Conservation (phyloP, 2,329 filamentous ascomycete genomes). For the Talaromyces sp. region DNA sequence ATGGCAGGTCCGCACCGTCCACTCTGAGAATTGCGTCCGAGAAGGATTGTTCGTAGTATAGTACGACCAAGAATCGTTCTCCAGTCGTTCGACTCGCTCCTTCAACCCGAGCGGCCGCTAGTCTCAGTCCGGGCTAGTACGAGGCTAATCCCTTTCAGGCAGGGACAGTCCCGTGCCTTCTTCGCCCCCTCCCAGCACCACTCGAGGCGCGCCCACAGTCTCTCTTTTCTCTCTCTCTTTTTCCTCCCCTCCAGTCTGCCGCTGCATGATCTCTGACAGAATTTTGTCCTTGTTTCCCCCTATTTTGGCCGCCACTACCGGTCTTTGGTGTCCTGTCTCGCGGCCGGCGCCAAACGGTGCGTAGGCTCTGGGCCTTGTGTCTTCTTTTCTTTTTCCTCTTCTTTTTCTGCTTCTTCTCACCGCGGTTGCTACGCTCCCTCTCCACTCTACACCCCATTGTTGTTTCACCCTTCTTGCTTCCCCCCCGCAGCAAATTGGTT, state of each 20-base stretch:
- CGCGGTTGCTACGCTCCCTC: background rate
- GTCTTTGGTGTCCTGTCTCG: conserved; percentile 42
- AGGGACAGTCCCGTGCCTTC: background rate
- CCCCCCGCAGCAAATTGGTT: conserved; percentile 5
- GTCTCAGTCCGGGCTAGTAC: background rate
- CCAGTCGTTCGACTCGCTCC: too few species aligned
- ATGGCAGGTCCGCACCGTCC: too few species aligned
- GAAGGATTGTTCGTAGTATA: too few species aligned
- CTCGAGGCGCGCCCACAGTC: conserved; percentile 12
- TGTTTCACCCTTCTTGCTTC: conserved; percentile 2
- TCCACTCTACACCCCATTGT: conserved; percentile 1
- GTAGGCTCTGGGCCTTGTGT: conserved; percentile 35
- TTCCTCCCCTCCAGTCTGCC: conserved; percentile 13
- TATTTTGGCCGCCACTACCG: conserved; percentile 39
- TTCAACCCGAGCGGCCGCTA: background rate
- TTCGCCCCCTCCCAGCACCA: conserved; percentile 13
- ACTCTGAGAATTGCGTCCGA: too few species aligned
- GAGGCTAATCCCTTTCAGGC: background rate
- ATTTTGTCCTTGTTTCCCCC: conserved; percentile 22
- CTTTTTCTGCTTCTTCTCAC: conserved; percentile 2
- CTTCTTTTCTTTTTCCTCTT: background rate
- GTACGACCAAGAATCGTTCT: too few species aligned
- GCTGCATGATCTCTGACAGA: conserved; percentile 7
- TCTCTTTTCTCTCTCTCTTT: conserved; percentile 10
- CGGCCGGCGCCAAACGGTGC: conserved; percentile 42